These are phyloP conservation scores for Chernovozyma sophiae-reginae DNA, from an alignment of 1,139 yeast species.

Conservation along the genomic window DNA sequence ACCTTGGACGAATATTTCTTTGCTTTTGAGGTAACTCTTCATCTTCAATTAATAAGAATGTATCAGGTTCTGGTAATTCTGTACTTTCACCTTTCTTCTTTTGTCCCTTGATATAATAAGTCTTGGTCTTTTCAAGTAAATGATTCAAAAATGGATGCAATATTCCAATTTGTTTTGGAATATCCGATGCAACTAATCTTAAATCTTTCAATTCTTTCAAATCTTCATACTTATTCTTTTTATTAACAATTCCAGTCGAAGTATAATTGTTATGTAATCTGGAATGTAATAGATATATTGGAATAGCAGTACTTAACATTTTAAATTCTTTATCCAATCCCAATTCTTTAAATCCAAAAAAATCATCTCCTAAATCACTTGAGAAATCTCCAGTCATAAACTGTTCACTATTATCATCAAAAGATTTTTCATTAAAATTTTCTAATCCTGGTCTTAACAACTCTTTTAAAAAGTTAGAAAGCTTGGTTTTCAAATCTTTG, in stretches of 20 bases:
- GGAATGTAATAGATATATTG: conserved; percentile 83
- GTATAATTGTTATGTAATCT: conserved; percentile 55
- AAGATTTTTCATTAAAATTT: conserved; percentile 67
- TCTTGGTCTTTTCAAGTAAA: conserved; percentile 50
- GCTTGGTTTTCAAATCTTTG: conserved; percentile 60
- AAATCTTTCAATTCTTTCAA: conserved; percentile 49
- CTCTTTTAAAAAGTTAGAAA: conserved; percentile 75
- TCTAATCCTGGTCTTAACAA: conserved; percentile 82
- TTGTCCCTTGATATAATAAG: conserved; percentile 42
- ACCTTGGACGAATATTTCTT: conserved; percentile 72
- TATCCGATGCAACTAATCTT: conserved; percentile 47
- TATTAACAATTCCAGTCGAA: conserved; percentile 37
- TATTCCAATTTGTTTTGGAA: conserved; percentile 53
- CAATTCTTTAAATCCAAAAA: conserved; percentile 91
- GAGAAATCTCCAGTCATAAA: conserved; percentile 93
- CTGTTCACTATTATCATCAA: conserved; percentile 88
- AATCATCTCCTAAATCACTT: conserved; percentile 89
- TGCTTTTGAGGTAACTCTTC: conserved; percentile 80
- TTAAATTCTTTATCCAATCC: conserved; percentile 94
- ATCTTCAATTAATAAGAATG: conserved; percentile 59
- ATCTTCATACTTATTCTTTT: conserved; percentile 58
- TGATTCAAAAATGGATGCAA: conserved; percentile 55
- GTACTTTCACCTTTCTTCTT: conserved; percentile 51
- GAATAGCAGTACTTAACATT: conserved; percentile 80
- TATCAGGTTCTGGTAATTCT: conserved; percentile 41